Evolutionary conservation across 1,284 basidiomycete species (phyloP).

Genomic region (Peniophora sp.): DNA sequence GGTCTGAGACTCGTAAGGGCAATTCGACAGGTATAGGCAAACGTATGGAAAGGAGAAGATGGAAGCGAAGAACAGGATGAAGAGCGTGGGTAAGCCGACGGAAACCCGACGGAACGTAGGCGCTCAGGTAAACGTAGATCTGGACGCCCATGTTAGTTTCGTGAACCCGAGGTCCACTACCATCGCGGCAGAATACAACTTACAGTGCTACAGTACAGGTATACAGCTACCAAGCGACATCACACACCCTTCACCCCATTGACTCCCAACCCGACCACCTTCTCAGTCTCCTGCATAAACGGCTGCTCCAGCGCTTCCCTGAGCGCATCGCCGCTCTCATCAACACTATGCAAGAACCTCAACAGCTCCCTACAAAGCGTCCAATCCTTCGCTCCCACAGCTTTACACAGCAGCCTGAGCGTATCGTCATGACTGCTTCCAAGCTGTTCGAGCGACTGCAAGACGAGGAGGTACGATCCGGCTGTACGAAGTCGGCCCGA

Average conservation of each 20-base stretch:
- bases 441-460: conserved; percentile 88
- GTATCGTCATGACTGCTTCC: conserved; percentile 77
- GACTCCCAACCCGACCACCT: neutral
- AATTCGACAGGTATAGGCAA: too few species aligned
- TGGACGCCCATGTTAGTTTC: too few species aligned
- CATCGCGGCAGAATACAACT: too few species aligned
- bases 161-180: too few species aligned
- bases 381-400: conserved; percentile 70
- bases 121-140: too few species aligned
- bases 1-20: too few species aligned
- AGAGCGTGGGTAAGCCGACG: too few species aligned
- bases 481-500: conserved; percentile 81
- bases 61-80: too few species aligned
- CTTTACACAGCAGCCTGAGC: conserved; percentile 67
- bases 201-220: too few species aligned
- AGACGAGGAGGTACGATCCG: conserved; percentile 86
- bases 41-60: too few species aligned
- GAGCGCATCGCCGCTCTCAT: conserved; percentile 75
- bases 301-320: conserved; percentile 44
- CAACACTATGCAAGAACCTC: conserved; percentile 87
- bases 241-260: neutral
- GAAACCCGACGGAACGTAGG: too few species aligned
- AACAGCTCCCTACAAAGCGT: conserved; percentile 82
- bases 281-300: conserved; percentile 5
- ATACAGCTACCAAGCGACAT: too few species aligned